Percentiles rank a stretch among this genome's conserved stretches.
These are phyloP conservation scores for Chlamydomonas sphaeroides DNA, from an alignment of 139 green algal species.

Conservation along the genomic window DNA sequence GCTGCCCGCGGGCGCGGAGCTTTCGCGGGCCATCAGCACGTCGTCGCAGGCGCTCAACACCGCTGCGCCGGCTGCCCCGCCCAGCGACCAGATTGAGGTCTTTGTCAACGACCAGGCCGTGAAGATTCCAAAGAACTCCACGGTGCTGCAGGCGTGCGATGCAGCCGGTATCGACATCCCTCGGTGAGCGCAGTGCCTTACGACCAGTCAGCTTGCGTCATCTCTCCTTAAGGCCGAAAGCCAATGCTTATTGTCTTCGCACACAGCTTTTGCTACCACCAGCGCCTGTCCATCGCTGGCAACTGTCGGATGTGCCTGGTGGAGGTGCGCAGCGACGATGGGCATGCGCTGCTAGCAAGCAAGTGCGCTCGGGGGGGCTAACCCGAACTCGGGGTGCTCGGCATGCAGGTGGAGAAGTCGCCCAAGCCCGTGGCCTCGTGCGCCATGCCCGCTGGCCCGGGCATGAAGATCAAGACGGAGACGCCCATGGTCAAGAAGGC, in stretches of 20 bases:
- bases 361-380: too few species aligned
- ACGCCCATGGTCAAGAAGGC: conserved; percentile 98
- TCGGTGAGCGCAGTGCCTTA: conserved; percentile 54
- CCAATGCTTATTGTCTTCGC: not conserved
- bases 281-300: conserved; percentile 95
- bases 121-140: conserved; percentile 86
- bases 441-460: conserved; percentile 94
- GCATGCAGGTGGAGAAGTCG: conserved; percentile 93
- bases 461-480: conserved; percentile 98
- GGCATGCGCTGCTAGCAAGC: not conserved
- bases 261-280: conserved; percentile 99
- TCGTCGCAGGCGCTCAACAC: too few species aligned
- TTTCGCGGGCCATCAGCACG: too few species aligned
- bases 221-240: not conserved
- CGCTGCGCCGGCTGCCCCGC: conserved; percentile 11
- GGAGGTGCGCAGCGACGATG: conserved; percentile 72
- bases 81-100: conserved; percentile 79
- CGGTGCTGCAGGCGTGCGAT: conserved; percentile 96
- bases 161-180: conserved; percentile 95
- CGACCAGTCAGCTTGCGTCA: not conserved
- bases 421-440: conserved; percentile 97
- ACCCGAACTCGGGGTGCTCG: too few species aligned
- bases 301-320: conserved; percentile 99
- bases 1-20: not conserved
- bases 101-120: conserved; percentile 90